These are phyloP conservation scores for Pseudomonodictys pantanalensis DNA, from an alignment of 495 filamentous ascomycete species.

Conservation along the genomic window DNA sequence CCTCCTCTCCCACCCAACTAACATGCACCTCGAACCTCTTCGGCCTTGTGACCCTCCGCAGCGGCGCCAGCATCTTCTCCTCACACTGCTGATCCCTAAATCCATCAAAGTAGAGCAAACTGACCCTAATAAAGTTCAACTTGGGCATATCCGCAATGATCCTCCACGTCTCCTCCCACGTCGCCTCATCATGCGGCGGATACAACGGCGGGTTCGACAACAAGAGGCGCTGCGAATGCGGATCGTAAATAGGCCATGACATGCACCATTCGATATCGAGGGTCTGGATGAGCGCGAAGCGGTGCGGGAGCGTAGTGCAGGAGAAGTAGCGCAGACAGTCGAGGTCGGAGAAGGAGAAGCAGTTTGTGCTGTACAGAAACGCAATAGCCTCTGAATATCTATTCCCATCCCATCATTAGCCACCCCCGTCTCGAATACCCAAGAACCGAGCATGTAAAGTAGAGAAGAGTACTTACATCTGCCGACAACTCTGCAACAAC, in stretches of 20 bases:
- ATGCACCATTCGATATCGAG: slow-evolving; percentile 21
- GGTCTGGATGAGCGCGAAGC: slow-evolving; percentile 14
- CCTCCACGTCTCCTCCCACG: slow-evolving; percentile 31
- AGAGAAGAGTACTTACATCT: slow-evolving; percentile 8
- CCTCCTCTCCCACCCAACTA: slow-evolving; percentile 16
- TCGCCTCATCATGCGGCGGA: slow-evolving; percentile 27
- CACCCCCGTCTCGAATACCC: too few species aligned
- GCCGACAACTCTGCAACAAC: slow-evolving; percentile 16
- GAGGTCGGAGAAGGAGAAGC: slow-evolving; percentile 30
- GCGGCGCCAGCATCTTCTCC: slow-evolving; percentile 71
- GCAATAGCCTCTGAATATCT: slow-evolving; percentile 28
- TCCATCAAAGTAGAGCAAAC: slow-evolving; percentile 19
- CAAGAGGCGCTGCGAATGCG: slow-evolving; percentile 12
- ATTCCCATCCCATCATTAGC: not conserved
- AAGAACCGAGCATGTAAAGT: too few species aligned
- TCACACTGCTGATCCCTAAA: slow-evolving; percentile 19
- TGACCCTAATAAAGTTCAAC: slow-evolving; percentile 8
- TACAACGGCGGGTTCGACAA: slow-evolving; percentile 17
- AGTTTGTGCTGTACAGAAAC: slow-evolving; percentile 25
- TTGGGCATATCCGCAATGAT: slow-evolving; percentile 19
- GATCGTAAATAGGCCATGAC: slow-evolving; percentile 25
- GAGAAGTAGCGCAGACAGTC: slow-evolving; percentile 30
- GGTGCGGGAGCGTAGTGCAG: slow-evolving; percentile 21
- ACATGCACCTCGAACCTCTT: slow-evolving; percentile 55
- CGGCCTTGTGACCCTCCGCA: slow-evolving; percentile 97